Conservation (phyloP, 2,329 filamentous ascomycete genomes). For the Colletotrichum gigasporum region DNA sequence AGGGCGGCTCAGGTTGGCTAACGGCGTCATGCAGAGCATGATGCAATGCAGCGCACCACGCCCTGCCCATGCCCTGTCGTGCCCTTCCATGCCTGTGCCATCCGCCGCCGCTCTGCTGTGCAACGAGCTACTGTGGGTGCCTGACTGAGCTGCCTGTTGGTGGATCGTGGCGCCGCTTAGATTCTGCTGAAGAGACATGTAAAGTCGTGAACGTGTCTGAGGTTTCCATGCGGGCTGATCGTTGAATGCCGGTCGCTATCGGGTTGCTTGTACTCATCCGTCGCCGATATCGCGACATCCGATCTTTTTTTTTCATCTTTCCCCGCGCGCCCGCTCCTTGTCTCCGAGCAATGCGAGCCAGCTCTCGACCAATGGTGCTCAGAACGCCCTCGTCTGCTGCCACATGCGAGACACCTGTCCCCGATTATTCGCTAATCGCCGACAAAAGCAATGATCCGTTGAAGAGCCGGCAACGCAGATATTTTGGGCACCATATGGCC, state of each 20-base stretch:
- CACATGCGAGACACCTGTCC: slow-evolving; percentile 9
- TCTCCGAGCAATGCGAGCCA: slow-evolving; percentile 19
- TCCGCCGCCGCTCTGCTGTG: not conserved
- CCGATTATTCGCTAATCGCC: slow-evolving; percentile 1
- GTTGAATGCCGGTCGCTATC: slow-evolving; percentile 9
- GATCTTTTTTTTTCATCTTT: slow-evolving; percentile 23
- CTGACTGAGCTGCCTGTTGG: not conserved
- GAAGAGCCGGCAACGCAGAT: slow-evolving; percentile 4
- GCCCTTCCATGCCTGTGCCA: slow-evolving; percentile 5
- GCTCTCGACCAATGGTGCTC: not conserved
- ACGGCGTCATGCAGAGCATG: slow-evolving; percentile 22
- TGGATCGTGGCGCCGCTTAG: not conserved
- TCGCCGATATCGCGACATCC: slow-evolving; percentile 29
- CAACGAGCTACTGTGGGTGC: not conserved
- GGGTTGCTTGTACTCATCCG: slow-evolving; percentile 12
- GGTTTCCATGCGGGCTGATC: slow-evolving; percentile 16
- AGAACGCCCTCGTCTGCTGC: slow-evolving; percentile 4
- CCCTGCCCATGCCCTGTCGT: slow-evolving; percentile 2
- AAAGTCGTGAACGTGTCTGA: slow-evolving; percentile 6
- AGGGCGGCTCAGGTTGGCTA: not conserved
- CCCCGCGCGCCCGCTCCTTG: slow-evolving; percentile 8
- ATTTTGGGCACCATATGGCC: not conserved
- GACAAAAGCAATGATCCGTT: slow-evolving; percentile 9
- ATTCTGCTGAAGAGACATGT: not conserved
- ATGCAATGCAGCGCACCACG: slow-evolving; percentile 28